phyloP scores from a whole-genome alignment of 1,284 basidiomycete genomes.

The Microbotryum intermedium region DNA sequence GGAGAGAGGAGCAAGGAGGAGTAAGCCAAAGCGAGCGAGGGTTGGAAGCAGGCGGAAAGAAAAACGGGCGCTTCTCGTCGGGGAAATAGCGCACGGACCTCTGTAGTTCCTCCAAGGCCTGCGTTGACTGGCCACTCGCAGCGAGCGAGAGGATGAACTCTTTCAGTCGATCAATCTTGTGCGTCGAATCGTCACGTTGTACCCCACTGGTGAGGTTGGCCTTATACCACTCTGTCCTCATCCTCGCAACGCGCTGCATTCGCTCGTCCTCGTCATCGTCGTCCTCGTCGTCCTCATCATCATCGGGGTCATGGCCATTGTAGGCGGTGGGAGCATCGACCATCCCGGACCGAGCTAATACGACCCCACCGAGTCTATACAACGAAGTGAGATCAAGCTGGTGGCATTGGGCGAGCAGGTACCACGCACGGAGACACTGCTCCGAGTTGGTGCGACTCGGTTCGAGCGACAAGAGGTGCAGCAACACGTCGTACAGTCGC shows the following conservation, averaged over 20 bases:
- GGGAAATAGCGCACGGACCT: slow-evolving; percentile 7
- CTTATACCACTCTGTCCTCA: slow-evolving; percentile 24
- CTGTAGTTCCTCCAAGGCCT: slow-evolving; percentile 28
- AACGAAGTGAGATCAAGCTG: slow-evolving; percentile 22
- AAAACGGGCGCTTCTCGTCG: background rate
- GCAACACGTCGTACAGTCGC: slow-evolving; percentile 19
- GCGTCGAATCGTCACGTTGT: background rate
- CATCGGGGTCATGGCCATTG: background rate
- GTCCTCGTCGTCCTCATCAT: slow-evolving; percentile 3
- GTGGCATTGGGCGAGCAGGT: slow-evolving; percentile 12
- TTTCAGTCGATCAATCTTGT: slow-evolving; percentile 13
- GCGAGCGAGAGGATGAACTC: slow-evolving; percentile 24
- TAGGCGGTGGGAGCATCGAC: background rate
- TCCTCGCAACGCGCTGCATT: background rate
- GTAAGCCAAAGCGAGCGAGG: background rate
- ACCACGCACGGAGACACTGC: slow-evolving; percentile 16
- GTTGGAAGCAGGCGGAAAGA: background rate
- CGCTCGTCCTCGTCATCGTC: slow-evolving; percentile 4
- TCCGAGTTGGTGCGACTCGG: slow-evolving; percentile 8
- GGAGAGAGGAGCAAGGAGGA: background rate
- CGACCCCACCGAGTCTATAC: slow-evolving; percentile 15
- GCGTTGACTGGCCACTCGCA: slow-evolving; percentile 7
- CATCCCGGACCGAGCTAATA: slow-evolving; percentile 9
- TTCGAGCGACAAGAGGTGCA: slow-evolving; percentile 21
- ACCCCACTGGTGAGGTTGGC: too few relatives aligned